Evolutionary conservation across 352 stramenopile genomes (phyloP).

Genomic region (Phytophthora tubulina): DNA sequence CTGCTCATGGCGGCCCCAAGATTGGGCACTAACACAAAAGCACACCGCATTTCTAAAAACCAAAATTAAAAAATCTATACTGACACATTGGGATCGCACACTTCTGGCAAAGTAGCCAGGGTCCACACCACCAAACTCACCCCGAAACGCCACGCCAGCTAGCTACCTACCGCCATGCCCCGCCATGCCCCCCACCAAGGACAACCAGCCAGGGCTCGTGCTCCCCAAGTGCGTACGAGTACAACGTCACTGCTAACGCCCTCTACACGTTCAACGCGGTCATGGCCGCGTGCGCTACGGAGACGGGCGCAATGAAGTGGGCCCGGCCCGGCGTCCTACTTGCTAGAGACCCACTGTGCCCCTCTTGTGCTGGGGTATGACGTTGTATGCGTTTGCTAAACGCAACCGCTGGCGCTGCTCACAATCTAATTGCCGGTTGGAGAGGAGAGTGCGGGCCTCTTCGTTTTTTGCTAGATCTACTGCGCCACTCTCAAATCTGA

Average conservation of each 20-base stretch:
- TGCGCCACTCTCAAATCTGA: not conserved
- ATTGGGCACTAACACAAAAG: not conserved
- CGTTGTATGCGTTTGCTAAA: not conserved
- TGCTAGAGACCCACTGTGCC: not conserved
- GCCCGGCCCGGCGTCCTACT: not conserved
- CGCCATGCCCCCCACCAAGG: not conserved
- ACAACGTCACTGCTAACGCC: not conserved
- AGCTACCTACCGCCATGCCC: too few species aligned
- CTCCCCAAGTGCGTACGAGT: not conserved
- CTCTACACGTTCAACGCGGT: not conserved
- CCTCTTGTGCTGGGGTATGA: not conserved
- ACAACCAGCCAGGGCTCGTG: too few species aligned
- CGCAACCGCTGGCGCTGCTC: not conserved
- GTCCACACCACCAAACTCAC: not conserved
- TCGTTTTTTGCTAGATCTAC: not conserved
- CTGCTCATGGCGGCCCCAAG: too few species aligned
- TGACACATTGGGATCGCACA: too few species aligned
- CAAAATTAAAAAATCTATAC: not conserved
- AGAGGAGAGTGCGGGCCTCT: not conserved
- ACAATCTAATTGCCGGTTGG: not conserved
- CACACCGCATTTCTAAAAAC: not conserved
- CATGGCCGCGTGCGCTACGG: not conserved
- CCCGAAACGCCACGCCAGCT: not conserved
- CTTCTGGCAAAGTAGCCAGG: not conserved
- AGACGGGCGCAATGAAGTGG: not conserved